phyloP scores from a whole-genome alignment of 2,329 filamentous ascomycete genomes.

The Emmonsiellopsis sp. region DNA sequence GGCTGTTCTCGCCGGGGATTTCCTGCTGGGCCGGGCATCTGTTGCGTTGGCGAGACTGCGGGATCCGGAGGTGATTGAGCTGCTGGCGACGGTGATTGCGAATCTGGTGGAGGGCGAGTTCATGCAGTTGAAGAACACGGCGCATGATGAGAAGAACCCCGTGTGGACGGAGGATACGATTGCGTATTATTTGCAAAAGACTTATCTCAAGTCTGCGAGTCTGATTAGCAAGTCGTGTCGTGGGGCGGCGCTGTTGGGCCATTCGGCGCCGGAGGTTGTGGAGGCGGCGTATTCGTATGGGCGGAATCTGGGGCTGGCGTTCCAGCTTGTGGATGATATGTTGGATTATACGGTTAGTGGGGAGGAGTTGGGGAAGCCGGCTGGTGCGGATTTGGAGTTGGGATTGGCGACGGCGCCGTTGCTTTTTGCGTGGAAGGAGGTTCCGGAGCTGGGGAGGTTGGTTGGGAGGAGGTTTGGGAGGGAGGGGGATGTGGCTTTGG shows the following conservation, averaged over 20 bases:
- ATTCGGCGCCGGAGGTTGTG: slow-evolving; percentile 65
- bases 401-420: slow-evolving; percentile 89
- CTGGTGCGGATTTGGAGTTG: slow-evolving; percentile 85
- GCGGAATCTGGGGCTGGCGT: slow-evolving; percentile 85
- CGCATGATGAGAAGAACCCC: slow-evolving; percentile 73
- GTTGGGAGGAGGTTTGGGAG: slow-evolving; percentile 83
- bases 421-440: slow-evolving; percentile 90
- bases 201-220: slow-evolving; percentile 92
- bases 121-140: slow-evolving; percentile 98
- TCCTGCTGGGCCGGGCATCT: slow-evolving; percentile 83
- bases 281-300: slow-evolving; percentile 89
- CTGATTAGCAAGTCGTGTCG: slow-evolving; percentile 94
- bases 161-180: slow-evolving; percentile 81
- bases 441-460: slow-evolving; percentile 70
- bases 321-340: slow-evolving; percentile 97
- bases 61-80: slow-evolving; percentile 88
- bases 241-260: slow-evolving; percentile 76
- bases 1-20: slow-evolving; percentile 96
- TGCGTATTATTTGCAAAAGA: slow-evolving; percentile 93
- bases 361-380: slow-evolving; percentile 82
- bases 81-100: slow-evolving; percentile 90
- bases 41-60: slow-evolving; percentile 83
- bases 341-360: slow-evolving; percentile 87
- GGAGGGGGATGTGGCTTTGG: slow-evolving; percentile 75
- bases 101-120: slow-evolving; percentile 98